Conservation (phyloP, 1,284 basidiomycete species). For the Sutorius eximius region DNA sequence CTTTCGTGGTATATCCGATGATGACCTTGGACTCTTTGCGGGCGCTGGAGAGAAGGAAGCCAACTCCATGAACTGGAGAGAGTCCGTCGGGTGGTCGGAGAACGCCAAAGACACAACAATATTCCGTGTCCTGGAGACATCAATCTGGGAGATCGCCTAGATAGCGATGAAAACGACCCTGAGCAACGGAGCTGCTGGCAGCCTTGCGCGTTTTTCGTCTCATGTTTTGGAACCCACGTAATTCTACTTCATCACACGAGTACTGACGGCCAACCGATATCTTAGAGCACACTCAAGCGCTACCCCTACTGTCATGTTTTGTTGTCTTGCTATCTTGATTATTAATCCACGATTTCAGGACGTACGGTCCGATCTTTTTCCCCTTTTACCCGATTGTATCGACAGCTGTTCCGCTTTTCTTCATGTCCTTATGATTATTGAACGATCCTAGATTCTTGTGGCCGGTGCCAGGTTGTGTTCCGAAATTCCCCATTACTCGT, state of each 20-base stretch:
- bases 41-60: slow-evolving; percentile 84
- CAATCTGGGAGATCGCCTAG: slow-evolving; percentile 68
- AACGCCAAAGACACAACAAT: slow-evolving; percentile 66
- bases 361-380: slow-evolving; percentile 5
- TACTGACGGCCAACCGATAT: slow-evolving; percentile 19
- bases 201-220: slow-evolving; percentile 5
- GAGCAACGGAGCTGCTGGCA: slow-evolving; percentile 23
- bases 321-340: slow-evolving; percentile 12
- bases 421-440: slow-evolving; percentile 21
- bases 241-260: slow-evolving; percentile 4
- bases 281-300: slow-evolving; percentile 25
- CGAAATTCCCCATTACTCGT: not conserved
- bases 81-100: slow-evolving; percentile 74
- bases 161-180: not conserved
- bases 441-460: slow-evolving; percentile 10
- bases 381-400: slow-evolving; percentile 26
- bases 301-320: slow-evolving; percentile 17
- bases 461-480: not conserved
- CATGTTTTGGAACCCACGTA: slow-evolving; percentile 11
- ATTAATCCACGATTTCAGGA: slow-evolving; percentile 12
- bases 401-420: slow-evolving; percentile 17
- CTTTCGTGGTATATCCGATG: slow-evolving; percentile 76
- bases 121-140: slow-evolving; percentile 76
- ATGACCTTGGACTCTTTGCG: slow-evolving; percentile 68
- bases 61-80: slow-evolving; percentile 73